Evolutionary conservation across 139 green algal genomes (phyloP).

Genomic region (Micractinium sp.): DNA sequence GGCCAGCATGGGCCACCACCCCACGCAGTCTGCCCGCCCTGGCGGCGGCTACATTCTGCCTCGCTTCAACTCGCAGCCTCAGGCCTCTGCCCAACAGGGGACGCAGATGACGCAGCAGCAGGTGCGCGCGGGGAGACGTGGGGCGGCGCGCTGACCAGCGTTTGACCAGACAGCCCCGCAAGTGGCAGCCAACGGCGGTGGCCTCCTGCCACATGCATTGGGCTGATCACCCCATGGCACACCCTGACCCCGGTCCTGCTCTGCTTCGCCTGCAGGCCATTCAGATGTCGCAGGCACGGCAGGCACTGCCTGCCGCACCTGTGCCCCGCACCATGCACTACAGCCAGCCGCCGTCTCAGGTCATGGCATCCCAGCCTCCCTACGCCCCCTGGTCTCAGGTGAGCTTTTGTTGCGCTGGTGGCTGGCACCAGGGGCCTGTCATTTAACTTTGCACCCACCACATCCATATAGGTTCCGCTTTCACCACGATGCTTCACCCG

Average conservation of each 20-base stretch:
- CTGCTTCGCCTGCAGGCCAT: not conserved
- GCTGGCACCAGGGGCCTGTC: too few species aligned
- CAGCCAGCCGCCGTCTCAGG: conserved; percentile 4
- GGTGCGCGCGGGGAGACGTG: not conserved
- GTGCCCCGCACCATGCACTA: not conserved
- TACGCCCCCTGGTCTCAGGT: conserved; percentile 20
- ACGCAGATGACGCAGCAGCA: not conserved
- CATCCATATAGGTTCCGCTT: too few species aligned
- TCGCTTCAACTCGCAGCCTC: not conserved
- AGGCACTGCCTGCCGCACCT: not conserved
- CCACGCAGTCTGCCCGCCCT: not conserved
- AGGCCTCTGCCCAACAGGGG: too few species aligned
- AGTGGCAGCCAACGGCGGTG: too few species aligned
- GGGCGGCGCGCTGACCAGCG: not conserved
- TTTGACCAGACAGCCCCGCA: not conserved
- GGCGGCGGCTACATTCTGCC: not conserved
- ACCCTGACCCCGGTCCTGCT: not conserved
- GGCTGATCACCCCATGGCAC: not conserved
- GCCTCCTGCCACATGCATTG: not conserved
- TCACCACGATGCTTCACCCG: too few species aligned
- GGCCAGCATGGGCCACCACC: not conserved
- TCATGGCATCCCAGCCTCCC: not conserved
- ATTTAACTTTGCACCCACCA: too few species aligned
- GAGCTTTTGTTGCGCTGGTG: not conserved
- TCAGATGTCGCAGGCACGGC: not conserved